Conservation (phyloP, 2,329 filamentous ascomycete genomes). For the Pseudocercospora cruenta region DNA sequence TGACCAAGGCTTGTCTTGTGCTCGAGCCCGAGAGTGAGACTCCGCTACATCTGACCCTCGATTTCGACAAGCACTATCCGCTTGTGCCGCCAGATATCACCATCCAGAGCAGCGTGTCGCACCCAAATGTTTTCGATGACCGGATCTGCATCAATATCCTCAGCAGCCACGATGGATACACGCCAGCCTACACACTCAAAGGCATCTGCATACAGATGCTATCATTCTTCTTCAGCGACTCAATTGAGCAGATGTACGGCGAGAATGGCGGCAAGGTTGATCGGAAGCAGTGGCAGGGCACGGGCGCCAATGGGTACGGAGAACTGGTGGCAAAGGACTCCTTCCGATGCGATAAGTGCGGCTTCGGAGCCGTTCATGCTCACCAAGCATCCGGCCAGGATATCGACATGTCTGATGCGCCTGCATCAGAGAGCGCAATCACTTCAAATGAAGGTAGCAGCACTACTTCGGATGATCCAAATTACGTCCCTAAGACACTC, state of each 20-base stretch:
- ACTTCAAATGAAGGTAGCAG: not conserved
- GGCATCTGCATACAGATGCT: constrained; percentile 34
- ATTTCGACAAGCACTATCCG: constrained; percentile 24
- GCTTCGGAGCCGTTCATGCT: constrained; percentile 4
- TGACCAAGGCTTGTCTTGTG: constrained; percentile 27
- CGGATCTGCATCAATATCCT: constrained; percentile 31
- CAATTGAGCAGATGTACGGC: constrained; percentile 28
- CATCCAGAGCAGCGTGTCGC: constrained; percentile 24
- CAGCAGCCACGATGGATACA: constrained; percentile 23
- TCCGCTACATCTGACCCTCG: constrained; percentile 27
- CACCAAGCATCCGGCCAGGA: not conserved
- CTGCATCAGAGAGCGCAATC: not conserved
- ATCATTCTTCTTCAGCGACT: constrained; percentile 29
- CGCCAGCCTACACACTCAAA: constrained; percentile 31
- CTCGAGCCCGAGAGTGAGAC: constrained; percentile 17
- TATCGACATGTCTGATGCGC: not conserved
- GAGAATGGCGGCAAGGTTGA: constrained; percentile 25
- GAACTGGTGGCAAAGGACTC: not conserved
- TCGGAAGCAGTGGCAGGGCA: constrained; percentile 19
- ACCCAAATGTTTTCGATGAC: constrained; percentile 31
- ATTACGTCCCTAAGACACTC: not conserved
- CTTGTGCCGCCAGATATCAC: constrained; percentile 24
- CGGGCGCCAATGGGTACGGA: constrained; percentile 10
- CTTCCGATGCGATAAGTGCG: constrained; percentile 19
- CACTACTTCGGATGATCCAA: not conserved